phyloP scores from a whole-genome alignment of 106 monocot genomes.

The Apostasia ramifera region DNA sequence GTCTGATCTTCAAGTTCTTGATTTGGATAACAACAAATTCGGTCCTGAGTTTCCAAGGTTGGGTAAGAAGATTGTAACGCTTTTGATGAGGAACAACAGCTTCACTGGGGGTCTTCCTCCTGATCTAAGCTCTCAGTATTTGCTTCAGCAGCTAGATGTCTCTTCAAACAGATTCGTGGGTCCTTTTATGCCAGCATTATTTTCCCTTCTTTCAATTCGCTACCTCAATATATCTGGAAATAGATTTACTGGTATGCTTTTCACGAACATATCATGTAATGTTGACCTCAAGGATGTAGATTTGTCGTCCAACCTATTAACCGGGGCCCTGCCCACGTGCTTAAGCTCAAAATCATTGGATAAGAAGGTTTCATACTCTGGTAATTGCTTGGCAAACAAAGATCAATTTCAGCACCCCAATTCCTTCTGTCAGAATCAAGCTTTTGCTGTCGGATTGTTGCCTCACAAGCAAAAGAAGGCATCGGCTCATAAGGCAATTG shows the following conservation, averaged over 20 bases:
- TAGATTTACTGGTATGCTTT: conserved; percentile 86
- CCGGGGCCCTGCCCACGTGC: conserved; percentile 69
- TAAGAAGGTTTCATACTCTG: conserved; percentile 31
- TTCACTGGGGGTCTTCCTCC: conserved; percentile 65
- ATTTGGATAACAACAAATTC: conserved; percentile 68
- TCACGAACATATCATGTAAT: conserved; percentile 61
- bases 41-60: conserved; percentile 79
- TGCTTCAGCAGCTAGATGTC: conserved; percentile 63
- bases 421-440: conserved; percentile 68
- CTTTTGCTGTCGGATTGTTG: conserved; percentile 77
- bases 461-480: conserved; percentile 28
- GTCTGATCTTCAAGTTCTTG: conserved; percentile 74
- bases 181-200: conserved; percentile 52
- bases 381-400: conserved; percentile 57
- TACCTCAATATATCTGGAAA: conserved; percentile 68
- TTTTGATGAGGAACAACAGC: conserved; percentile 65
- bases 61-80: conserved; percentile 58
- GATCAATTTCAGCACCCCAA: conserved; percentile 55
- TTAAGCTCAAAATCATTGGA: conserved; percentile 19
- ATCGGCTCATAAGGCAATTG: conserved; percentile 19
- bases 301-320: conserved; percentile 72
- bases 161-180: conserved; percentile 85
- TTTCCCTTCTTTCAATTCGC: conserved; percentile 65
- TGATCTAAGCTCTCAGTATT: conserved; percentile 40
- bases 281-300: conserved; percentile 51